phyloP scores from a whole-genome alignment of 1,284 basidiomycete species.

The Moesziomyces aphidis region DNA sequence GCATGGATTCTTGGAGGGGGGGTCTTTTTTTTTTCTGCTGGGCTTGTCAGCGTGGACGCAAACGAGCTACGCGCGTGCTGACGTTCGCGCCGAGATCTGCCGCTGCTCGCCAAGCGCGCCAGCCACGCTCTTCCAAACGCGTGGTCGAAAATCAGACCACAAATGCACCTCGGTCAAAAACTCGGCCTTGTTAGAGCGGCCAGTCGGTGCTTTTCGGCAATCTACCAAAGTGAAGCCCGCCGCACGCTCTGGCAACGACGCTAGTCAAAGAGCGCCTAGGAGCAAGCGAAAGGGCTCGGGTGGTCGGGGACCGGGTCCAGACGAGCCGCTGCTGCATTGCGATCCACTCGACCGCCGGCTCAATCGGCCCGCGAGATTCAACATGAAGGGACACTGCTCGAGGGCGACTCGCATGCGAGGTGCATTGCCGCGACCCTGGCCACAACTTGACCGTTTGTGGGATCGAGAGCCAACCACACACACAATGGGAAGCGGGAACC shows the following conservation, averaged over 20 bases:
- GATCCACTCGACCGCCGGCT: background rate
- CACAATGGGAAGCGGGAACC: background rate
- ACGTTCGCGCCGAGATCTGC: slow-evolving; percentile 9
- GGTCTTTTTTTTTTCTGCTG: background rate
- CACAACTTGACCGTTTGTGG: too few species aligned
- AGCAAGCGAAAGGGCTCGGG: too few species aligned
- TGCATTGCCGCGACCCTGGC: too few species aligned
- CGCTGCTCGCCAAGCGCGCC: background rate
- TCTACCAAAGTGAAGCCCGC: background rate
- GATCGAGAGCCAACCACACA: background rate
- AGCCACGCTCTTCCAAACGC: background rate
- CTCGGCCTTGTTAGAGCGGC: background rate
- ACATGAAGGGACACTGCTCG: background rate
- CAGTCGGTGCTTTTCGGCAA: too few species aligned
- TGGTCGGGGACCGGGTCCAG: too few species aligned
- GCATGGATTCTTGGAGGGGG: background rate
- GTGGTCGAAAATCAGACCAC: slow-evolving; percentile 33
- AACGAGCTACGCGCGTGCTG: too few species aligned
- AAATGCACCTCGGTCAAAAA: background rate
- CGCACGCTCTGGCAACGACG: too few species aligned
- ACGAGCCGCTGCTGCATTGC: too few species aligned
- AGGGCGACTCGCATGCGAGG: too few species aligned
- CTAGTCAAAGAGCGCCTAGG: too few species aligned
- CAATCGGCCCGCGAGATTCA: background rate
- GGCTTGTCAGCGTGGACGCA: too few species aligned